phyloP scores from a whole-genome alignment of 2,329 filamentous ascomycete genomes.

The Colletotrichum orchidophilum region DNA sequence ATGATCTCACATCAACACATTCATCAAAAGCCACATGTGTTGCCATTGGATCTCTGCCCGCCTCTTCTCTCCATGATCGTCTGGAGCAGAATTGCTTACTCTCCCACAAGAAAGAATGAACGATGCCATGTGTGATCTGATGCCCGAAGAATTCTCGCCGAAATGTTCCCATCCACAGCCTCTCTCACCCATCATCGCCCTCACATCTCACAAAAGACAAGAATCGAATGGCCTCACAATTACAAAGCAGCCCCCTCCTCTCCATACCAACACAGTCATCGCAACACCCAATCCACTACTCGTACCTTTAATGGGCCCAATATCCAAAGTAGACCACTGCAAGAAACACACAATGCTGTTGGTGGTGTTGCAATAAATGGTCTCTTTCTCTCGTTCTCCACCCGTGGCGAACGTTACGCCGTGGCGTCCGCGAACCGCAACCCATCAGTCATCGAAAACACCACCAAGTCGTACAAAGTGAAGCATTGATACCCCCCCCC shows the following conservation, averaged over 20 bases:
- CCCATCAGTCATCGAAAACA: not conserved
- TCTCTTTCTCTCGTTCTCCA: not conserved
- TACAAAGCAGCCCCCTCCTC: slow-evolving; percentile 5
- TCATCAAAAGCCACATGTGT: not conserved
- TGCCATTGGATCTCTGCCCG: not conserved
- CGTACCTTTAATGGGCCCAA: not conserved
- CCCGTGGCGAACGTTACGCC: slow-evolving; percentile 10
- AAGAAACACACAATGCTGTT: not conserved
- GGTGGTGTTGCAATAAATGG: not conserved
- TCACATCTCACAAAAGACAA: slow-evolving; percentile 17
- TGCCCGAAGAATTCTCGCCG: not conserved
- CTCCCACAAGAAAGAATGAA: too few relatives aligned
- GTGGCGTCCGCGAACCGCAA: not conserved
- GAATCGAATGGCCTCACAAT: slow-evolving; percentile 10
- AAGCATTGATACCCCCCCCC: not conserved
- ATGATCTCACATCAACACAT: slow-evolving; percentile 24
- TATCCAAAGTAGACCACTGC: not conserved
- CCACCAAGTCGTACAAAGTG: not conserved
- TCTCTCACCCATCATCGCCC: not conserved
- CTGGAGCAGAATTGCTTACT: not conserved
- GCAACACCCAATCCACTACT: not conserved
- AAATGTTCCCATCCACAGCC: not conserved
- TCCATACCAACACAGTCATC: not conserved
- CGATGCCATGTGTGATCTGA: not conserved
- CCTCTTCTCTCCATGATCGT: not conserved